Evolutionary conservation across 805 yeast species (phyloP).

Genomic region (Ogataea glucozyma): DNA sequence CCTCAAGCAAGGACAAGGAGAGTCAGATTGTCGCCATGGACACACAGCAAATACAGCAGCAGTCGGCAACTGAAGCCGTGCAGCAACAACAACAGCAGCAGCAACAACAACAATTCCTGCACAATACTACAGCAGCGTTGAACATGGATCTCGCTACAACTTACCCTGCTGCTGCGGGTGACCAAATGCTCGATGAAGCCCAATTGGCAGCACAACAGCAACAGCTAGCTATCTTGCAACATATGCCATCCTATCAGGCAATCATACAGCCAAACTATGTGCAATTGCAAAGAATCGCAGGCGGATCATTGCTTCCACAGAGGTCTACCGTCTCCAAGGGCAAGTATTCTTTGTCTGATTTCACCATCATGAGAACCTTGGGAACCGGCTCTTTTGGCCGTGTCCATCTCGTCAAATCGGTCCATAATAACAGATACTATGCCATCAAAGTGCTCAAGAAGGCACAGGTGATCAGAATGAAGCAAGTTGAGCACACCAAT

Average conservation of each 20-base stretch:
- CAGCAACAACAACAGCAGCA: constrained; percentile 19
- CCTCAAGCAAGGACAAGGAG: neutral
- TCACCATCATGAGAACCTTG: constrained; percentile 56
- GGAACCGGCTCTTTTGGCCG: constrained; percentile 66
- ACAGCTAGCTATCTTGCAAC: constrained; percentile 33
- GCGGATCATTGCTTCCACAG: constrained; percentile 34
- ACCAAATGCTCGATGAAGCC: constrained; percentile 9
- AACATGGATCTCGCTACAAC: constrained; percentile 16
- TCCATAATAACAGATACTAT: constrained; percentile 59
- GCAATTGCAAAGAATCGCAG: constrained; percentile 29
- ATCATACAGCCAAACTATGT: constrained; percentile 37
- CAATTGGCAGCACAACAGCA: constrained; percentile 31
- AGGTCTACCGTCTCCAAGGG: constrained; percentile 48
- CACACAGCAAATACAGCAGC: constrained; percentile 6
- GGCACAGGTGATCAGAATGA: constrained; percentile 59
- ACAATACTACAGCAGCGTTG: constrained; percentile 22
- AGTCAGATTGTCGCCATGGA: neutral
- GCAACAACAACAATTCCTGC: constrained; percentile 25
- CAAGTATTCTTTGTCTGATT: constrained; percentile 55
- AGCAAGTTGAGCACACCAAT: constrained; percentile 65
- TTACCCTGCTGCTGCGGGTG: constrained; percentile 5
- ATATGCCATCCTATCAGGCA: constrained; percentile 39
- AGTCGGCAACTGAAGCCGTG: constrained; percentile 1
- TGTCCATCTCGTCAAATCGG: constrained; percentile 58
- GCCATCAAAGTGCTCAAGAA: constrained; percentile 62